phyloP scores from a whole-genome alignment of 176 grass and related monocot genomes.

The Poa annua region DNA sequence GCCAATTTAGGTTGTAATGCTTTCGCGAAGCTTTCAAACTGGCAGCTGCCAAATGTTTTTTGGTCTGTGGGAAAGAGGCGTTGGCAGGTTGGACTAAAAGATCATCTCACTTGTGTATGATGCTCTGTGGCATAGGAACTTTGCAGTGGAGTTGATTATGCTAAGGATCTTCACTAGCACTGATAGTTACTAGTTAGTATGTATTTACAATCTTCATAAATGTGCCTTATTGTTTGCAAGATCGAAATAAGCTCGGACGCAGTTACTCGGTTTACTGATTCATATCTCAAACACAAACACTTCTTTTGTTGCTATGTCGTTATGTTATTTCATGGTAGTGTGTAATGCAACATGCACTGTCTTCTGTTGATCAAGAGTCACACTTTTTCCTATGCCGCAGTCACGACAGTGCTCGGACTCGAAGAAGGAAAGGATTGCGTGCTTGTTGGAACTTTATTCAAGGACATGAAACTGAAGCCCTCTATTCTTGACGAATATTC shows the following conservation, averaged over 20 bases:
- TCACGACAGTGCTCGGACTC: conserved; percentile 86
- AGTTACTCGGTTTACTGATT: background rate
- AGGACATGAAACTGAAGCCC: conserved; percentile 98
- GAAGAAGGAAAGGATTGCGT: conserved; percentile 96
- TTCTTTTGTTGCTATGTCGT: background rate
- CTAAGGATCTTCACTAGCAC: background rate
- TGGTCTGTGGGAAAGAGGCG: background rate
- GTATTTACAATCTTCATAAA: background rate
- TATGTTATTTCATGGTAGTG: background rate
- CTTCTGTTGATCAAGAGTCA: background rate
- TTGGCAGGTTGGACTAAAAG: background rate
- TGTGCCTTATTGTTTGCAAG: background rate
- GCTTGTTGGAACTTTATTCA: conserved; percentile 91
- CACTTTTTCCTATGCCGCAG: conserved; percentile 45
- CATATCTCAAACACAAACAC: background rate
- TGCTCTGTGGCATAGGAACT: background rate
- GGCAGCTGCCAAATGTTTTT: background rate
- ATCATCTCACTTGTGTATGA: background rate
- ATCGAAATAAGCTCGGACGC: background rate
- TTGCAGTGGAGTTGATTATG: background rate
- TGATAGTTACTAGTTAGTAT: background rate
- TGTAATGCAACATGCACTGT: background rate
- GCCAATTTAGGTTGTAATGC: background rate
- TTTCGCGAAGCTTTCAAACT: background rate
- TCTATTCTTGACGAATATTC: conserved; percentile 95